Evolutionary conservation across 768 basidiomycete species (phyloP).

Genomic region (Serendipita sp.): DNA sequence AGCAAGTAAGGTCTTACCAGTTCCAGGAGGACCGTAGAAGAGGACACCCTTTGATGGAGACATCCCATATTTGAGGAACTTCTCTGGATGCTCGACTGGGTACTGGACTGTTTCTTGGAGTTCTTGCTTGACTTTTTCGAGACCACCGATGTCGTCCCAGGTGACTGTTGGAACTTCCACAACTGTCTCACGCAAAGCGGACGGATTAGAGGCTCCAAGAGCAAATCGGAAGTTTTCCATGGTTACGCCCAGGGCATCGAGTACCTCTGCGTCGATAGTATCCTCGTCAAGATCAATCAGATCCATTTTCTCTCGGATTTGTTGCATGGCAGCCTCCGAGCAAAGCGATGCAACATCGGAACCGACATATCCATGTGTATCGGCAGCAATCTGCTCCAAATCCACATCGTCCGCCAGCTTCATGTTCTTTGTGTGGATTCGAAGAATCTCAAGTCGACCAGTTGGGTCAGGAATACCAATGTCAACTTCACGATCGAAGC

Average conservation of each 20-base stretch:
- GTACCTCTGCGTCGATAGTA: conserved; percentile 97
- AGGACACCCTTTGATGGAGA: conserved; percentile 97
- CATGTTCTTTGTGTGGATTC: conserved; percentile 99
- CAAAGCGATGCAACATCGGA: conserved; percentile 95
- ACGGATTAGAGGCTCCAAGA: conserved; percentile 92
- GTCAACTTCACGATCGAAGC: conserved; percentile 98
- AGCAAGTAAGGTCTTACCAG: conserved; percentile 96
- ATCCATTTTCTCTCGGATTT: conserved; percentile 99
- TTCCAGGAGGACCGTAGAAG: conserved; percentile 99
- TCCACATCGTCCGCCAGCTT: conserved; percentile 94
- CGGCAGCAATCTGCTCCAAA: conserved; percentile 95
- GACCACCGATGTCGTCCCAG: conserved; percentile 98
- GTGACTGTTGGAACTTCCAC: conserved; percentile 98
- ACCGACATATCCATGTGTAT: conserved; percentile 98
- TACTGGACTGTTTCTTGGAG: conserved; percentile 99
- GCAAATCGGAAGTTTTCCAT: conserved; percentile 99
- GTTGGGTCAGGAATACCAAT: conserved; percentile 99
- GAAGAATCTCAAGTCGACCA: conserved; percentile 94
- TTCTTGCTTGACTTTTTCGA: conserved; percentile 99
- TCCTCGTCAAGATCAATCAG: conserved; percentile 91
- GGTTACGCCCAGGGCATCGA: conserved; percentile 96
- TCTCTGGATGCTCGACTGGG: conserved; percentile 99
- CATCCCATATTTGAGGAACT: conserved; percentile 99
- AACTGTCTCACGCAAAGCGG: conserved; percentile 95
- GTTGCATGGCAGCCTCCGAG: conserved; percentile 99